Conservation (phyloP, 208 protist genomes). For the Balamuthia mandrillaris region DNA sequence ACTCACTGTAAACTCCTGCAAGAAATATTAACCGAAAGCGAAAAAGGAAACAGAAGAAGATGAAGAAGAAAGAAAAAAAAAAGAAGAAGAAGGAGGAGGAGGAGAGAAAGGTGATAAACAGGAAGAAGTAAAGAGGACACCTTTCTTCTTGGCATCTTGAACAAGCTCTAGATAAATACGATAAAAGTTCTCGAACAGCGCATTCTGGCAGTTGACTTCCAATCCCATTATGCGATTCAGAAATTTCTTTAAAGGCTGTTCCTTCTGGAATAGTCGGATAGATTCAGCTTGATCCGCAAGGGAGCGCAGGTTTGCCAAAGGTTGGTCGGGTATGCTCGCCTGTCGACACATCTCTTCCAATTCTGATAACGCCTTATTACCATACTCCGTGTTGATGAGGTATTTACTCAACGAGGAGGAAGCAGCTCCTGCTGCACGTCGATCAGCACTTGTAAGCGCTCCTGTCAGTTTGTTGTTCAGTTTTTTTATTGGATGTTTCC, state of each 20-base stretch:
- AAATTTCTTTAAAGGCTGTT: no score
- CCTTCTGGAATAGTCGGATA: no score
- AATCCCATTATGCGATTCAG: not conserved
- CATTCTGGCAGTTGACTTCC: not conserved
- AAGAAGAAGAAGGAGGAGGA: no score
- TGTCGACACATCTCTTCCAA: not conserved
- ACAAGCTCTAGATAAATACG: no score
- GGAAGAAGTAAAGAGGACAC: no score
- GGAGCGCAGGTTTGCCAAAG: not conserved
- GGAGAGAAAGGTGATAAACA: no score
- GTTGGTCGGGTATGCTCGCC: not conserved
- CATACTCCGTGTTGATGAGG: not conserved
- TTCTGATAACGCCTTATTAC: not conserved
- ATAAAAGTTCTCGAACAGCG: no score
- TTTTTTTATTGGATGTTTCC: not conserved
- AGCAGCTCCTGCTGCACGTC: not conserved
- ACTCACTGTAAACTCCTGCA: no score
- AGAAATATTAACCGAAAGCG: no score
- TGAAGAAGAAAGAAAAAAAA: no score
- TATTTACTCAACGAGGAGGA: not conserved
- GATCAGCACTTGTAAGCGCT: conserved; percentile 11
- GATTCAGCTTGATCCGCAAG: not conserved
- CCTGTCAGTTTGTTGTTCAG: not conserved
- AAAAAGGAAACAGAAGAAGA: no score
- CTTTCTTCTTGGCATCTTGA: no score